Conservation (phyloP, 2,329 filamentous ascomycete genomes). For the Amauroascus niger region DNA sequence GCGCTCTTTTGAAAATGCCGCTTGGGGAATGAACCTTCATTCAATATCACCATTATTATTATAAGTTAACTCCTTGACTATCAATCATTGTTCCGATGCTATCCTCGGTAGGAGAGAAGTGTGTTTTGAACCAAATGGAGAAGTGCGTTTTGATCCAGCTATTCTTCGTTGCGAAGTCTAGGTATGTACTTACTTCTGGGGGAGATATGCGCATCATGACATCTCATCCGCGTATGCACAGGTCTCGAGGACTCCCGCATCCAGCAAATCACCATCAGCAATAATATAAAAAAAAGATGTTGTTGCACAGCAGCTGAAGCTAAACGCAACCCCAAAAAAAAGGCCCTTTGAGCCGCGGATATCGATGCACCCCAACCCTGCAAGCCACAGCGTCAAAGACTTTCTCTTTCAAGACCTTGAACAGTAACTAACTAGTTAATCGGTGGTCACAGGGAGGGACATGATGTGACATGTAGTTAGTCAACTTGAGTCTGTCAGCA, state of each 20-base stretch:
- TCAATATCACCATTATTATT: too few relatives aligned
- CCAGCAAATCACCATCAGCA: background rate
- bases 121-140: background rate
- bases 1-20: too few relatives aligned
- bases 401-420: background rate
- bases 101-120: background rate
- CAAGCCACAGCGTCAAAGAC: conserved; percentile 9
- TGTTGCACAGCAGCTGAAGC: background rate
- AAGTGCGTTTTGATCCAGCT: too few relatives aligned
- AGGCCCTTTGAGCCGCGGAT: conserved; percentile 1
- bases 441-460: too few relatives aligned
- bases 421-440: too few relatives aligned
- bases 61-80: too few relatives aligned
- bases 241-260: background rate
- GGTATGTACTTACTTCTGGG: background rate
- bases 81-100: too few relatives aligned
- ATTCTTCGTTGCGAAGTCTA: too few relatives aligned
- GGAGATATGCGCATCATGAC: background rate
- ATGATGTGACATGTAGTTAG: too few relatives aligned
- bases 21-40: too few relatives aligned
- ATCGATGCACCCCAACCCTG: background rate
- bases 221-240: too few relatives aligned
- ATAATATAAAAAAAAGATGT: background rate
- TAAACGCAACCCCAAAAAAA: conserved; percentile 4
- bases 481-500: too few relatives aligned